Evolutionary conservation across 1,284 basidiomycete species (phyloP), one percentile per base, ranked within the genome.

Genomic region (Hemileia vastatrix): DNA sequence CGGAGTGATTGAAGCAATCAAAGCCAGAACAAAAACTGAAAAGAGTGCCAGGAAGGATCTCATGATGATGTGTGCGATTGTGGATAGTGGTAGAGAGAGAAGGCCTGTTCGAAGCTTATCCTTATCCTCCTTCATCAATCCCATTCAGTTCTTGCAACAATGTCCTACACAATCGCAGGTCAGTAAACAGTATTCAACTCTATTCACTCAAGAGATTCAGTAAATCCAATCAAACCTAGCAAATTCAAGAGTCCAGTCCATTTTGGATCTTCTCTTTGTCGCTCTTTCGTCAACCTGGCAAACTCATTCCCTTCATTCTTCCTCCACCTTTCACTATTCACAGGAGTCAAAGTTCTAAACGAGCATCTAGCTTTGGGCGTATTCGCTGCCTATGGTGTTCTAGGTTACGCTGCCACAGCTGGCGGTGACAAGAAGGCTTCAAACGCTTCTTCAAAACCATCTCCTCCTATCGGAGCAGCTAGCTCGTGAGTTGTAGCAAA

Each of bases 341-440:
- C 63, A 69, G 70, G 70, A 57, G 63, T 59, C 36, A 70, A 73
- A 67, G 57, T 73, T 55, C 70, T 71, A 50, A 73, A 70, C 68
- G 72, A 73, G 67, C 66, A 73, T 69, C 64, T 73, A 18, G 71
- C 69, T 57, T 67, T 73, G 54, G 71, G 65, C 55, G 65, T 67
- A 18, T 66, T 72, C 47, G 67, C 8, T 9, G 9, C 43, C 24
- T 40, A 45, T n/a, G 21, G 50, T 23, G 24, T 56, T 43, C 24
- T 56, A 2, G 23, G 9, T 19, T 43, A 23, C 54, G 50, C 47
- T 43, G 36, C 59, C 4, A 65, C 54, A 31, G 15, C 62, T 62
- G 57, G 65, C 24, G 67, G 59, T 47, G 52, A 60, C 33, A 64
- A 66, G 65, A 56, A 65, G 54, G 57, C 64, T 9, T 49, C 67